Base-by-base conservation (phyloP, 352 stramenopile species). In the Phytophthora sojae region DNA sequence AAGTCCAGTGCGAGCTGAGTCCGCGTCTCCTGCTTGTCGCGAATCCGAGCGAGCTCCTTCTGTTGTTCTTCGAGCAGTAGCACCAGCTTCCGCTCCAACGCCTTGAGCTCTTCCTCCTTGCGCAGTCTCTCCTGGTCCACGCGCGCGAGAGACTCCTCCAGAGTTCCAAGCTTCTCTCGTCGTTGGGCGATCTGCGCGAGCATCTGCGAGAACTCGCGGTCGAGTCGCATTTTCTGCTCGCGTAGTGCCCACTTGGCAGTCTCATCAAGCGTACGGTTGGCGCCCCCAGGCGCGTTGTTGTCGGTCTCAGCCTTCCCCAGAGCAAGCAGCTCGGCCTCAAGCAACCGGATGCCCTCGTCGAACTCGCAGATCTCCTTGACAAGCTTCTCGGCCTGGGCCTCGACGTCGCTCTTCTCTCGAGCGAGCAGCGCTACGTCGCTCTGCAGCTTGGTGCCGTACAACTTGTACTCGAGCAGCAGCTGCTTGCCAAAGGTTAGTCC, bases 401-500 rank as follows among this genome's bases (percentile, higher is more conserved):
- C 96, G 19, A 95, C 83, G 37, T 91, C 84, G 3, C 85, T 69
- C 61, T 99, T 99, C 59, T 97, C 94, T 21, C 91, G 74, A 5
- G 88, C 90, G 3, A 99, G 83, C 54, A 99, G 60, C 35, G 90
- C 88, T 0, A 99, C 88, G 67, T 99, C 96, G 42, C 88, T 98
- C 72, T 99, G 95, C 21, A 99, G 79, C 62, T 97, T 94, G 30
- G 94, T 98, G 8, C 91, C 96, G 64, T 97, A 92, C 7, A 98
- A 80, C 72, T 98, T 98, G 87, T 98, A 98, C 82, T 99, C 95
- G 15, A 98, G 73, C 19, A 99, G 85, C 81, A 99, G 97, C 76
- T 99, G 95, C 61, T 97, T 94, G 44, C 94, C 97, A 66, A 99
- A 97, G 66, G 97, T 90, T 67, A 99, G 97, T 14, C 95, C 94